Base-by-base conservation (phyloP, 2,329 filamentous ascomycete species). In the Apiospora pterosperma region DNA sequence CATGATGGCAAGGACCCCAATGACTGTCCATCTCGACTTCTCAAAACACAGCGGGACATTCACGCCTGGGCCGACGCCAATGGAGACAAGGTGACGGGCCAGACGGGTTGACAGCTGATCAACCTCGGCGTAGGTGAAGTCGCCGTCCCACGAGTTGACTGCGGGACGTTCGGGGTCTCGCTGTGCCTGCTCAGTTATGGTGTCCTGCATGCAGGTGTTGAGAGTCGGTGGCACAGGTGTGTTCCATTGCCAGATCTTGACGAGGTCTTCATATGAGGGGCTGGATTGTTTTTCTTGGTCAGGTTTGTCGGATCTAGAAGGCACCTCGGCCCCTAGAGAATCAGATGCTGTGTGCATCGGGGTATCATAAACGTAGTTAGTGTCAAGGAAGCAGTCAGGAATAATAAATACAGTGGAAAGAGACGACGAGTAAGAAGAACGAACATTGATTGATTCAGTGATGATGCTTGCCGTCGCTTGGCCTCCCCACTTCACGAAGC, bases 211-310 rank as follows among this genome's bases (percentile, higher is more conserved):
- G 66, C 80, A 82, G 58, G 70, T 73, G 21, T 77, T 70, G 23
- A 84, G 70, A 3, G 76, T 75, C 0, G 77, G 74, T 1, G 81
- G 79, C 2, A 83, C 70, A 1, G 72, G 70, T 21, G 76, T 72
- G 68, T 84, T 84, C 81, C 82, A 84, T 23, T 68, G 66, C 80
- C 81, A 83, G 60, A 85, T 71, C 65, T 80, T 79, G 16, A 79
- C 73, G 21, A 83, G 69, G 65, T 84, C 79, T 28, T 76, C 66
- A 16, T 74, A 3, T 6, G 62, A 39, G 5, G 21, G 39, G 14
- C n/a, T 55, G 36, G 28, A 4, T 36, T 28, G 23, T 4, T 39
- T 48, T 36, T 62, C 25, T 23, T 62, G 36, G 21, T 23, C 39
- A 23, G 59, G 21, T n/a, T 62, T 42, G 11, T 36, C 19, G 19